Conservation (phyloP, 768 basidiomycete genomes). For the Lepiota venenata region DNA sequence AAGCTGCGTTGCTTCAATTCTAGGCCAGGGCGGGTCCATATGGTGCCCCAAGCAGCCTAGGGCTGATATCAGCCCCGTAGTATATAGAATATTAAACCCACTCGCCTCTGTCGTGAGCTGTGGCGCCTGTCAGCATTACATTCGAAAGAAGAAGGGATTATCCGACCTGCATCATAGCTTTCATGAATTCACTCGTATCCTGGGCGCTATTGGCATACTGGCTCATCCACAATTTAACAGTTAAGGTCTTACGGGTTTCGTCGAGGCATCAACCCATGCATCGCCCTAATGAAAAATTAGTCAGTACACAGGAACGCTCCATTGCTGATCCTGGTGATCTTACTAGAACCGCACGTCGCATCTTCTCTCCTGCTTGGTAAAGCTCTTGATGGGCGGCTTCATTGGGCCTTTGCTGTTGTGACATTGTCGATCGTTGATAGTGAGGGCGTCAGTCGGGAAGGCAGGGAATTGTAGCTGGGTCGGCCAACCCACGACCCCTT, state of each 20-base stretch:
- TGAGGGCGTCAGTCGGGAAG: background rate
- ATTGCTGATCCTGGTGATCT: background rate
- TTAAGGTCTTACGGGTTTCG: slow-evolving; percentile 26
- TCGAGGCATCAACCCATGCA: slow-evolving; percentile 39
- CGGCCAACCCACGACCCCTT: too few species aligned
- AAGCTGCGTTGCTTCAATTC: slow-evolving; percentile 44
- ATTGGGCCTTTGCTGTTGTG: slow-evolving; percentile 20
- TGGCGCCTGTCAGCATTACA: background rate
- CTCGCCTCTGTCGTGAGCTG: slow-evolving; percentile 17
- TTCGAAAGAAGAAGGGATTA: background rate
- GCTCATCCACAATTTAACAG: background rate
- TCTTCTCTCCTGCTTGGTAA: slow-evolving; percentile 37
- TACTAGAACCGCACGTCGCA: slow-evolving; percentile 42
- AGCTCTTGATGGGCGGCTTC: slow-evolving; percentile 36
- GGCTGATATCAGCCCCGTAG: background rate
- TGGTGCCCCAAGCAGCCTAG: slow-evolving; percentile 43
- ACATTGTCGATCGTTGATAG: background rate
- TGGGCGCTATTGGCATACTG: slow-evolving; percentile 3
- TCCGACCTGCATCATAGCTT: slow-evolving; percentile 43
- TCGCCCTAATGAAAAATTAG: slow-evolving; percentile 29
- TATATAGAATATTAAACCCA: slow-evolving; percentile 20
- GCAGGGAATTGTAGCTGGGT: too few species aligned
- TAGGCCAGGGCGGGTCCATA: slow-evolving; percentile 44
- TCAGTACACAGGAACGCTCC: background rate
- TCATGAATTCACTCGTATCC: slow-evolving; percentile 43